phyloP scores from a whole-genome alignment of 2,329 filamentous ascomycete genomes.

The Aspergillus neoniger region DNA sequence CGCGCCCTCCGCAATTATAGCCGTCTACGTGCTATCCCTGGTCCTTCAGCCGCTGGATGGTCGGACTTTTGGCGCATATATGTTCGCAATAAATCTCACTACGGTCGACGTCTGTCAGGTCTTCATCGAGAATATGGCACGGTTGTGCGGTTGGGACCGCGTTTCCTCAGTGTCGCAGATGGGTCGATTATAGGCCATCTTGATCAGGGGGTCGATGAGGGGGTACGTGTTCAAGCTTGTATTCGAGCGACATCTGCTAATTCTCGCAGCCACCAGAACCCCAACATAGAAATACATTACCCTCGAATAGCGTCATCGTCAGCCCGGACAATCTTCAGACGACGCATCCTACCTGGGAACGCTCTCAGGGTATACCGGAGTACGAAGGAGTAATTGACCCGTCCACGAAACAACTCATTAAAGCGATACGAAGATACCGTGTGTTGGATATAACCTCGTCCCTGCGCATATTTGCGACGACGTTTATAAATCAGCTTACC shows the following conservation, averaged over 20 bases:
- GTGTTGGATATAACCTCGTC: slow-evolving; percentile 9
- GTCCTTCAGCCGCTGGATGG: slow-evolving; percentile 16
- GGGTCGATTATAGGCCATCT: slow-evolving; percentile 1
- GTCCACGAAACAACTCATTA: slow-evolving; percentile 7
- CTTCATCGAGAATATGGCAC: slow-evolving; percentile 21
- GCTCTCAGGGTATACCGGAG: background rate
- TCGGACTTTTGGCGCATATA: slow-evolving; percentile 17
- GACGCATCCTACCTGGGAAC: background rate
- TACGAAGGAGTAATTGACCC: slow-evolving; percentile 17
- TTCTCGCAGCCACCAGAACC: background rate
- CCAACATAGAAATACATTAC: background rate
- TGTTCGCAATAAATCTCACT: slow-evolving; percentile 3
- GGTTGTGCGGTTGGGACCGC: slow-evolving; percentile 21
- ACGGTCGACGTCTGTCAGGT: slow-evolving; percentile 8
- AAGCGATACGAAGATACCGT: slow-evolving; percentile 11
- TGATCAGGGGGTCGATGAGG: background rate
- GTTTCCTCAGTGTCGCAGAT: slow-evolving; percentile 21
- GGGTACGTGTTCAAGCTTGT: background rate
- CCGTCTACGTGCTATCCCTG: slow-evolving; percentile 17
- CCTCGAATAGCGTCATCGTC: too few relatives aligned
- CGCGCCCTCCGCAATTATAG: slow-evolving; percentile 18
- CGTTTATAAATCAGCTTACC: slow-evolving; percentile 6
- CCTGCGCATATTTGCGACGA: slow-evolving; percentile 9
- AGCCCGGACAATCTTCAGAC: background rate
- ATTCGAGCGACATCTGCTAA: background rate